A percentile compares a stretch with the other conserved stretches of the same genome.
phyloP scores from a whole-genome alignment of 495 filamentous ascomycete genomes.

The Aspergillus funiculosus region DNA sequence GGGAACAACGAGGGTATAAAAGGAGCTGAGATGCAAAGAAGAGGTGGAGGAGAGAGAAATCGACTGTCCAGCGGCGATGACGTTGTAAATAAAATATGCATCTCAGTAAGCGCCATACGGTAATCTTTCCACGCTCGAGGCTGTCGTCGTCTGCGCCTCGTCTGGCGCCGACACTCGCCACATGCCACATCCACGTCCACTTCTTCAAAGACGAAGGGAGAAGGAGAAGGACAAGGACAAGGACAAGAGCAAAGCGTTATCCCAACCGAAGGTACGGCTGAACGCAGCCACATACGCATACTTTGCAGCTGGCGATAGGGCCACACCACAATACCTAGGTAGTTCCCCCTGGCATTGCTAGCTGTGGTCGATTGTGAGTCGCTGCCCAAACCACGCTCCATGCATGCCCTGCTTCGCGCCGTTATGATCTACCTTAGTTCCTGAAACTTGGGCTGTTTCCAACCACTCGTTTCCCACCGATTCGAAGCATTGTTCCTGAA shows the following conservation, averaged over 20 bases:
- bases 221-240: constrained; percentile 2
- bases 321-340: too few relatives aligned
- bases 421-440: constrained; percentile 13
- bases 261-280: too few relatives aligned
- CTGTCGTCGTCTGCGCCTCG: constrained; percentile 6
- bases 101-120: too few relatives aligned
- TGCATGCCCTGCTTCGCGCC: constrained; percentile 6
- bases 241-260: too few relatives aligned
- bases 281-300: too few relatives aligned
- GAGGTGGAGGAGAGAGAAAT: not conserved
- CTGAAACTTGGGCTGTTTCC: constrained; percentile 6
- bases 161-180: not conserved
- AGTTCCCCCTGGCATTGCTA: too few relatives aligned
- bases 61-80: too few relatives aligned
- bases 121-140: constrained; percentile 10
- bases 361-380: constrained; percentile 3
- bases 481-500: constrained; percentile 4
- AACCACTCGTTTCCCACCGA: not conserved
- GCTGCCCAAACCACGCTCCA: constrained; percentile 5
- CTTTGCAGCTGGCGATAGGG: too few relatives aligned
- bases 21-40: not conserved
- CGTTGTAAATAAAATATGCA: too few relatives aligned
- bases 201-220: not conserved
- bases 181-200: not conserved
- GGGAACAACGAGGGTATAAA: not conserved